Evolutionary conservation across 2,329 filamentous ascomycete species (phyloP).

Genomic region (Anthostomella pinea): DNA sequence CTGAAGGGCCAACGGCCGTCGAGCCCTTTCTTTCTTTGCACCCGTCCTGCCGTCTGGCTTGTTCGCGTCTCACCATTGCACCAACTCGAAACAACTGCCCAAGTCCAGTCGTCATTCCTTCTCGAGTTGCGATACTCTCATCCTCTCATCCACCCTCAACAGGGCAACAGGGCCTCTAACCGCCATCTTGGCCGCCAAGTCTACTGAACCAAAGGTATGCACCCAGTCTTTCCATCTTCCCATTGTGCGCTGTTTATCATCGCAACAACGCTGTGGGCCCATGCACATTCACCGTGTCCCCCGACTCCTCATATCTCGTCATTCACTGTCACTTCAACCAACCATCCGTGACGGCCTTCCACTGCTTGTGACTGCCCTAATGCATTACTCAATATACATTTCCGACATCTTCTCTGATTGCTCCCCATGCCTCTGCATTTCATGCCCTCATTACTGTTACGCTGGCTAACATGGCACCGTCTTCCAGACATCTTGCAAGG

Average conservation of each 20-base stretch:
- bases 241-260: too few species aligned
- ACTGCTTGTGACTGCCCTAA: too few species aligned
- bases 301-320: too few species aligned
- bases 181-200: constrained; percentile 12
- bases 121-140: constrained; percentile 14
- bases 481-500: constrained; percentile 26
- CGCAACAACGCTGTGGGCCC: constrained; percentile 6
- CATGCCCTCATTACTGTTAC: not conserved
- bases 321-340: too few species aligned
- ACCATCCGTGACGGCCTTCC: too few species aligned
- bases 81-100: constrained; percentile 24
- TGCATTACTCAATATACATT: too few species aligned
- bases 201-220: constrained; percentile 17
- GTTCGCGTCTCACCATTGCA: constrained; percentile 23
- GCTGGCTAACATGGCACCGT: constrained; percentile 35
- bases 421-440: constrained; percentile 3
- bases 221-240: too few species aligned
- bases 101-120: constrained; percentile 20
- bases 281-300: not conserved
- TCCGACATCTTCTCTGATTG: constrained; percentile 5
- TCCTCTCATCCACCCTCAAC: constrained; percentile 22
- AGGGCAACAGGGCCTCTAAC: constrained; percentile 16
- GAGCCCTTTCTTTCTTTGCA: constrained; percentile 9
- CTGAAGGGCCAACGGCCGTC: too few species aligned
- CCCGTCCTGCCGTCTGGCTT: constrained; percentile 18